These are phyloP conservation scores for Amanita rubescens DNA, from an alignment of 768 basidiomycete species.

Conservation along the genomic window DNA sequence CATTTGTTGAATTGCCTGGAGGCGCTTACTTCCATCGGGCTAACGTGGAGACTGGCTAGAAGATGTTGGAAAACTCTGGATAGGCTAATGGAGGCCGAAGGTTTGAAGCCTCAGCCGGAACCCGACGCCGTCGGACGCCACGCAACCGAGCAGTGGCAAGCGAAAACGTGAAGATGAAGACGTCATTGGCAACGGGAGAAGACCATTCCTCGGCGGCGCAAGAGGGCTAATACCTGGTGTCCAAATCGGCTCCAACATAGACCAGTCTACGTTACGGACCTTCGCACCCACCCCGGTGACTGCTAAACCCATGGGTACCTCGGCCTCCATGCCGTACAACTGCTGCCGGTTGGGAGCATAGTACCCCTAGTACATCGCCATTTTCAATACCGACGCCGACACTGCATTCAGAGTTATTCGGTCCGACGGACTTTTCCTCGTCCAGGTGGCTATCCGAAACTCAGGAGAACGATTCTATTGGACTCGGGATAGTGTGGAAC, in stretches of 20 bases:
- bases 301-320: background rate
- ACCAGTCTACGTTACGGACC: background rate
- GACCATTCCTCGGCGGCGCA: background rate
- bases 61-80: conserved; percentile 20
- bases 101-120: conserved; percentile 10
- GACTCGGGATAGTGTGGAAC: conserved; percentile 11
- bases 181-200: background rate
- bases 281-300: background rate
- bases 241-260: background rate
- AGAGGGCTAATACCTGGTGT: background rate
- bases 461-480: conserved; percentile 4
- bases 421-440: conserved; percentile 4
- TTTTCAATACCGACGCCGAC: background rate
- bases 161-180: conserved; percentile 14
- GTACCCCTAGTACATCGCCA: too few species aligned
- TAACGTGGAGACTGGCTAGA: conserved; percentile 21
- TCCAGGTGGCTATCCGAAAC: conserved; percentile 1
- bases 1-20: conserved; percentile 22
- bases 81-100: conserved; percentile 19
- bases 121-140: background rate
- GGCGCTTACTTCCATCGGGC: conserved; percentile 20
- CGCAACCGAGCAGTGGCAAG: conserved; percentile 10
- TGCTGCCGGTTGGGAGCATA: background rate
- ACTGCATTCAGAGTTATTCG: conserved; percentile 6
- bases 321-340: background rate